Evolutionary conservation across 768 basidiomycete genomes (phyloP).

Genomic region (Lentinula sp.): DNA sequence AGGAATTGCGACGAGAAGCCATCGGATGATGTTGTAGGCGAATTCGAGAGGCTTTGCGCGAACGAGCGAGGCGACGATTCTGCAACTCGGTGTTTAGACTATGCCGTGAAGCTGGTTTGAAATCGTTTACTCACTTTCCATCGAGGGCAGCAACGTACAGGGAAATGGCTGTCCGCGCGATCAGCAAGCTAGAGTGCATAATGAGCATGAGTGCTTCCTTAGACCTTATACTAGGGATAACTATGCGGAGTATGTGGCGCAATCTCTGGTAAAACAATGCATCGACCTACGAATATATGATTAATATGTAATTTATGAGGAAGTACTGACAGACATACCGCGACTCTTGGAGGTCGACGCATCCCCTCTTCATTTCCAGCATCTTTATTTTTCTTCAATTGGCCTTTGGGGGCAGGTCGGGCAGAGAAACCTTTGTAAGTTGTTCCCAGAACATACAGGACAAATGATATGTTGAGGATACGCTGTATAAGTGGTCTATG

Average conservation of each 20-base stretch:
- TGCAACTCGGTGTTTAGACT: constrained; percentile 19
- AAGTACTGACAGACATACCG: constrained; percentile 38
- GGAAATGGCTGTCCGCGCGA: constrained; percentile 87
- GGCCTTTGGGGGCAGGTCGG: constrained; percentile 24
- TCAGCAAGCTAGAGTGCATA: constrained; percentile 84
- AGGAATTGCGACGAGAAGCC: constrained; percentile 89
- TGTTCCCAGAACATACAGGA: constrained; percentile 61
- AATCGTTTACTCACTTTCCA: constrained; percentile 57
- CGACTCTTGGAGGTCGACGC: constrained; percentile 54
- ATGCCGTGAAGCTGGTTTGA: neutral
- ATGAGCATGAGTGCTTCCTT: constrained; percentile 84
- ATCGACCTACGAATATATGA: constrained; percentile 57
- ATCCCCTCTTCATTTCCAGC: constrained; percentile 17
- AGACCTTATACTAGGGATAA: constrained; percentile 79
- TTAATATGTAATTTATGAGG: neutral
- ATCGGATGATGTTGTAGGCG: constrained; percentile 78
- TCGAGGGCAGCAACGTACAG: constrained; percentile 93
- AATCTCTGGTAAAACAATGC: constrained; percentile 85
- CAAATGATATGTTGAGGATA: constrained; percentile 60
- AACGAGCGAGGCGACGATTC: constrained; percentile 93
- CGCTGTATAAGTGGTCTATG: constrained; percentile 74
- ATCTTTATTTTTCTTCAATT: constrained; percentile 26
- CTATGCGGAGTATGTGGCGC: constrained; percentile 70
- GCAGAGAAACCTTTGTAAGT: constrained; percentile 56
- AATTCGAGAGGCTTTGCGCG: constrained; percentile 77